Percentiles rank a stretch among this genome's conserved stretches.
phyloP scores from a whole-genome alignment of 495 filamentous ascomycete genomes.

The Haplographium delicatum region DNA sequence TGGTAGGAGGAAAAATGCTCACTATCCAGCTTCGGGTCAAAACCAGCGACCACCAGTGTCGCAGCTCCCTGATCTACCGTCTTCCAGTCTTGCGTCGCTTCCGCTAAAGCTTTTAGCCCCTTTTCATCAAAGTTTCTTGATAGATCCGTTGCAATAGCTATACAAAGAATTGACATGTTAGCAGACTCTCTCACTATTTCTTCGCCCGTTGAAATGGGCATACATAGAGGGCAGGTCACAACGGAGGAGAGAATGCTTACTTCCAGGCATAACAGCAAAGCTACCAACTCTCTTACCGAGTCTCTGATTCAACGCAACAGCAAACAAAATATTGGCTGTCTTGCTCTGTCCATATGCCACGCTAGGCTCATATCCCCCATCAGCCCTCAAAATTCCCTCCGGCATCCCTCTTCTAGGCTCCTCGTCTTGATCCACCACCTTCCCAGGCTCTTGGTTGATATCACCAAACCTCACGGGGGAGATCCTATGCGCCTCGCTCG shows the following conservation, averaged over 20 bases:
- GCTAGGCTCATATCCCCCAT: conserved; percentile 19
- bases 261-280: conserved; percentile 18
- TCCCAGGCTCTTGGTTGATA: conserved; percentile 5
- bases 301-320: conserved; percentile 21
- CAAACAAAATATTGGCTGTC: conserved; percentile 52
- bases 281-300: conserved; percentile 6
- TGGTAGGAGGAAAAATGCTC: neutral
- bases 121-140: conserved; percentile 4
- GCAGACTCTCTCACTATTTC: neutral
- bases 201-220: no score
- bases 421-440: conserved; percentile 4
- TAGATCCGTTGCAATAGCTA: conserved; percentile 16
- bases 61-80: conserved; percentile 15
- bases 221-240: neutral
- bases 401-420: conserved; percentile 12
- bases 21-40: conserved; percentile 15
- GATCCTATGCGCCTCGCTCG: conserved; percentile 12
- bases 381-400: conserved; percentile 3
- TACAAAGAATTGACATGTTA: neutral
- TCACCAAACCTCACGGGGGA: conserved; percentile 16
- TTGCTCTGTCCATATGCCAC: conserved; percentile 53
- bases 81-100: conserved; percentile 4
- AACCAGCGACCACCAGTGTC: conserved; percentile 20
- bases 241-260: conserved; percentile 14
- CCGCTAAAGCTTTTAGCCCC: neutral